Percentiles rank a stretch among this genome's conserved stretches.
These are phyloP conservation scores for Blastobotrys mokoenaii DNA, from an alignment of 805 yeast genomes.

Conservation along the genomic window DNA sequence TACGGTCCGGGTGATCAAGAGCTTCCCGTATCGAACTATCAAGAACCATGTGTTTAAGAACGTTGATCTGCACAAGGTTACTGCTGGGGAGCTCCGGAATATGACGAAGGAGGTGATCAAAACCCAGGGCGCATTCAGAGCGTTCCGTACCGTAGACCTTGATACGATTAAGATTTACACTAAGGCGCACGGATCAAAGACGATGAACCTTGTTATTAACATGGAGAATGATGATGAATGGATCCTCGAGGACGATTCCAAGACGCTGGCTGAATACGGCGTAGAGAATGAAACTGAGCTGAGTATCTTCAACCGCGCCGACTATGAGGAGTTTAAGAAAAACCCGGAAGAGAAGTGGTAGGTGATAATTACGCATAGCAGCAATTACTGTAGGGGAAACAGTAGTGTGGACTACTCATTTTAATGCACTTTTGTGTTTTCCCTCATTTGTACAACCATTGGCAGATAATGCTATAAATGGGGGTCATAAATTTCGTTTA, in stretches of 20 bases:
- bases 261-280: conserved; percentile 35
- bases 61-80: conserved; percentile 65
- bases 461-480: too few species aligned
- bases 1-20: conserved; percentile 80
- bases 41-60: conserved; percentile 36
- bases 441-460: too few species aligned
- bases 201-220: conserved; percentile 85
- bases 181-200: conserved; percentile 90
- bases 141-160: conserved; percentile 53
- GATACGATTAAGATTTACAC: conserved; percentile 82
- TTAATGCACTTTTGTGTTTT: too few species aligned
- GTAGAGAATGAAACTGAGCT: conserved; percentile 83
- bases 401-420: too few species aligned
- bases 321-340: conserved; percentile 57
- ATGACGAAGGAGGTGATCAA: conserved; percentile 37
- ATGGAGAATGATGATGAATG: conserved; percentile 77
- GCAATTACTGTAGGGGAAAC: too few species aligned
- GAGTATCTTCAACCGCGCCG: conserved; percentile 64
- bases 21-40: conserved; percentile 50
- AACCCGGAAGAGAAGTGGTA: conserved; percentile 93
- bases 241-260: conserved; percentile 41
- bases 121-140: conserved; percentile 64
- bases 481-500: too few species aligned
- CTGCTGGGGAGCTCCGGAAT: conserved; percentile 55
- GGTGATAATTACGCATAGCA: conserved; percentile 4